phyloP scores from a whole-genome alignment of 2,329 filamentous ascomycete species.

The Trichoderma sp. region DNA sequence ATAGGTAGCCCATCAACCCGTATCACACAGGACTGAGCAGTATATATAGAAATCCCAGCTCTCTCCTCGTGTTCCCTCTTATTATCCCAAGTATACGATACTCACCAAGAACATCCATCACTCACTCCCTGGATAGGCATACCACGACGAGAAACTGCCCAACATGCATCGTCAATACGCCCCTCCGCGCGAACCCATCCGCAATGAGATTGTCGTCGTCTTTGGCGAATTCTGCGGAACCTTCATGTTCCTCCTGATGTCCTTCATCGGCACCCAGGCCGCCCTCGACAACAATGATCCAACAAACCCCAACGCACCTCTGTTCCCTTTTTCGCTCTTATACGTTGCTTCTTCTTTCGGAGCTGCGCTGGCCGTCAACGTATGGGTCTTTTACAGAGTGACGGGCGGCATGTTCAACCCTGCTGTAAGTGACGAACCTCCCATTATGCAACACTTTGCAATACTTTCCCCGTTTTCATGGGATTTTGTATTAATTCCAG shows the following conservation, averaged over 20 bases:
- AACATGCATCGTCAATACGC: not conserved
- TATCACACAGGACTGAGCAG: not conserved
- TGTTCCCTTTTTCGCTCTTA: slow-evolving; percentile 39
- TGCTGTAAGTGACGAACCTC: slow-evolving; percentile 37
- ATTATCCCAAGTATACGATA: not conserved
- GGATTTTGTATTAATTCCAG: not conserved
- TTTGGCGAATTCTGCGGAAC: slow-evolving; percentile 52
- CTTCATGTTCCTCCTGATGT: slow-evolving; percentile 50
- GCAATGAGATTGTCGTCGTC: slow-evolving; percentile 23
- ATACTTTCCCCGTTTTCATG: not conserved
- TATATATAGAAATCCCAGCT: not conserved
- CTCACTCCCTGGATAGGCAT: not conserved
- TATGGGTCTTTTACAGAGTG: slow-evolving; percentile 56
- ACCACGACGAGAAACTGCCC: not conserved
- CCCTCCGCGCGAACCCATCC: not conserved
- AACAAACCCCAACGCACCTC: slow-evolving; percentile 26
- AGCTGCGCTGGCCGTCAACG: slow-evolving; percentile 49
- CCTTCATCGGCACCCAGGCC: slow-evolving; percentile 41
- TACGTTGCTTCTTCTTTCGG: slow-evolving; percentile 52
- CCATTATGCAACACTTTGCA: not conserved
- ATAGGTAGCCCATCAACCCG: not conserved
- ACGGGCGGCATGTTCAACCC: slow-evolving; percentile 53
- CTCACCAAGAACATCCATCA: not conserved
- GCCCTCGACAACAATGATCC: slow-evolving; percentile 34
- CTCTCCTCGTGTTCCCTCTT: not conserved